Conservation (phyloP, 305 asterid genomes). For the Solanum hybrid region DNA sequence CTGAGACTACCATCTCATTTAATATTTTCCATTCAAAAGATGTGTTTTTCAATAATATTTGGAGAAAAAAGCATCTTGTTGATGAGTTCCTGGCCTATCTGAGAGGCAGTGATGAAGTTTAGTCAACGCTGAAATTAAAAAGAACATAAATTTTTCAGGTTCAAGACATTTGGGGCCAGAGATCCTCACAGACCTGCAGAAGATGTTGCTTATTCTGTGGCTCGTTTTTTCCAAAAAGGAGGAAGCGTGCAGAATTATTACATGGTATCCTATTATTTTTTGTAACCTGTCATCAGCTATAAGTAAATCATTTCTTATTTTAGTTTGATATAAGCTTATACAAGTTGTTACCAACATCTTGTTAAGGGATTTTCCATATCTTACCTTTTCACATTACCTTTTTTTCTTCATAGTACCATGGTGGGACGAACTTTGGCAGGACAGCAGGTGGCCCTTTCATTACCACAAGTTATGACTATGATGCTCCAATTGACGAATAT, state of each 20-base stretch:
- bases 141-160: slow-evolving; percentile 36
- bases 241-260: slow-evolving; percentile 91
- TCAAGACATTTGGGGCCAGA: slow-evolving; percentile 87
- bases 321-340: neutral
- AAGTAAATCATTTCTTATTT: neutral
- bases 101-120: neutral
- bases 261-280: slow-evolving; percentile 42
- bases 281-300: neutral
- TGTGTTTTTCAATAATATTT: neutral
- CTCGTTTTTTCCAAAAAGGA: slow-evolving; percentile 93
- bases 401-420: slow-evolving; percentile 59
- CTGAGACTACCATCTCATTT: neutral
- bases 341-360: slow-evolving; percentile 6
- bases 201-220: slow-evolving; percentile 87
- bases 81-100: neutral
- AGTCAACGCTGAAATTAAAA: neutral
- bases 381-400: slow-evolving; percentile 4
- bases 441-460: slow-evolving; percentile 97
- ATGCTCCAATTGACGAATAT: slow-evolving; percentile 96
- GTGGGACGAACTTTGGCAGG: slow-evolving; percentile 97
- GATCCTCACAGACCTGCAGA: slow-evolving; percentile 91
- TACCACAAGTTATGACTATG: slow-evolving; percentile 93
- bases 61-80: neutral
- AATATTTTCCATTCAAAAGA: neutral
- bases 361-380: slow-evolving; percentile 8